phyloP scores from a whole-genome alignment of 2,329 filamentous ascomycete genomes.

The Venturia pyrina region DNA sequence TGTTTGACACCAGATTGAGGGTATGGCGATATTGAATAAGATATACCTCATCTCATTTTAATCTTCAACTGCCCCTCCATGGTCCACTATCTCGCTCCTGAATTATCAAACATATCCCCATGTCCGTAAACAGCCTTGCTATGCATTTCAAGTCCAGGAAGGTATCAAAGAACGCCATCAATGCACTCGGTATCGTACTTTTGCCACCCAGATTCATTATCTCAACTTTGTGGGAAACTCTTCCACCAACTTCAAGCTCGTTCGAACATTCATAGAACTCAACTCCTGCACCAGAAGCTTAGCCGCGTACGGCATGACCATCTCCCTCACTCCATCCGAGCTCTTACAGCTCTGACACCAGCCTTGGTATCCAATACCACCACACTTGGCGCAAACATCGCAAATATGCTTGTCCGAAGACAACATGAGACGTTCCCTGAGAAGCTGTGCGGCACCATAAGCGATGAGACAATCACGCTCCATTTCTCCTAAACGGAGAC shows the following conservation, averaged over 20 bases:
- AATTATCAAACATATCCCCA: neutral
- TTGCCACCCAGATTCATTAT: neutral
- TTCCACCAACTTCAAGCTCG: conserved; percentile 80
- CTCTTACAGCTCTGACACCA: conserved; percentile 92
- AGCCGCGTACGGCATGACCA: conserved; percentile 96
- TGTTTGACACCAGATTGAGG: too few relatives aligned
- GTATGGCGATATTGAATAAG: too few relatives aligned
- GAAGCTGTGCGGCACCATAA: conserved; percentile 85
- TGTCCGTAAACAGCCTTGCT: neutral
- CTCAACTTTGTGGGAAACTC: conserved; percentile 58
- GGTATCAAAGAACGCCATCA: neutral
- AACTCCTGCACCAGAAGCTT: conserved; percentile 94
- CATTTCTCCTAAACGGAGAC: conserved; percentile 93
- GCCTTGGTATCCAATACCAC: conserved; percentile 88
- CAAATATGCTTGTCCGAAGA: conserved; percentile 83
- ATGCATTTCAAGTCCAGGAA: neutral
- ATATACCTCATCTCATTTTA: too few relatives aligned
- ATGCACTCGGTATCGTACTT: neutral
- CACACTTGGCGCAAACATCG: conserved; percentile 89
- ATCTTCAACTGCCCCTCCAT: neutral
- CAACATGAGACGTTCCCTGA: conserved; percentile 90
- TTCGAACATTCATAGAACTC: conserved; percentile 97
- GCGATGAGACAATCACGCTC: conserved; percentile 96
- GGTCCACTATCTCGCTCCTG: neutral
- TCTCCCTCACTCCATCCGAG: conserved; percentile 73